Conservation (phyloP, 441 rosid genomes). For the Bruguiera hainesii region DNA sequence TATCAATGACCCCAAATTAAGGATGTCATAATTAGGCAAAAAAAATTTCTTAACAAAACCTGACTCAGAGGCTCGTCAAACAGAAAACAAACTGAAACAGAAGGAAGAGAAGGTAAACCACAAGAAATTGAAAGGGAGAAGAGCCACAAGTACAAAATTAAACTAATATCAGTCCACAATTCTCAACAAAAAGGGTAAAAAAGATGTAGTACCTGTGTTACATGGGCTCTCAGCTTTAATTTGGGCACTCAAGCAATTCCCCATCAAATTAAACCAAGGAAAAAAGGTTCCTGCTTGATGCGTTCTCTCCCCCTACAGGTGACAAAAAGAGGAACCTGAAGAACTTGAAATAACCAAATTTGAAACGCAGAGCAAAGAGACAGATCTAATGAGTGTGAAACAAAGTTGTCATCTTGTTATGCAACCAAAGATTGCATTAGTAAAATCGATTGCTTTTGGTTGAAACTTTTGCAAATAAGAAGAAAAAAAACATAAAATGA, state of each 20-base stretch:
- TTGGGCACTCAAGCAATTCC: constrained; percentile 83
- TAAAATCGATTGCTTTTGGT: constrained; percentile 7
- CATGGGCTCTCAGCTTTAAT: constrained; percentile 84
- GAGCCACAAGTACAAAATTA: background rate
- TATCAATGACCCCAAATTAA: background rate
- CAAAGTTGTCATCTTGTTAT: background rate
- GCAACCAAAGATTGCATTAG: constrained; percentile 9
- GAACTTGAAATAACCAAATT: constrained; percentile 15
- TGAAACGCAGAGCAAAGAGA: constrained; percentile 16
- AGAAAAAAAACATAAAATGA: background rate
- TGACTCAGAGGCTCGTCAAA: background rate
- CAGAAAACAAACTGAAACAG: background rate
- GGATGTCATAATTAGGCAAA: background rate
- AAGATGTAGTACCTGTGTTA: constrained; percentile 49
- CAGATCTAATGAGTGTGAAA: constrained; percentile 22
- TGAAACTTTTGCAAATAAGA: background rate
- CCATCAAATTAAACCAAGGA: constrained; percentile 46
- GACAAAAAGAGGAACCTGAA: constrained; percentile 19
- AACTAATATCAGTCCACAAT: background rate
- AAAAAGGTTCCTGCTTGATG: constrained; percentile 22
- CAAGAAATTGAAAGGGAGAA: background rate
- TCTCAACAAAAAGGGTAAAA: constrained; percentile 1
- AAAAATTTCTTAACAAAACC: background rate
- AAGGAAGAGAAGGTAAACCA: background rate
- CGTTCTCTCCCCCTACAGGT: constrained; percentile 31